Percentiles rank a stretch among this genome's conserved stretches.
Conservation (phyloP, 2,329 filamentous ascomycete genomes). For the Rosellinia necatrix region DNA sequence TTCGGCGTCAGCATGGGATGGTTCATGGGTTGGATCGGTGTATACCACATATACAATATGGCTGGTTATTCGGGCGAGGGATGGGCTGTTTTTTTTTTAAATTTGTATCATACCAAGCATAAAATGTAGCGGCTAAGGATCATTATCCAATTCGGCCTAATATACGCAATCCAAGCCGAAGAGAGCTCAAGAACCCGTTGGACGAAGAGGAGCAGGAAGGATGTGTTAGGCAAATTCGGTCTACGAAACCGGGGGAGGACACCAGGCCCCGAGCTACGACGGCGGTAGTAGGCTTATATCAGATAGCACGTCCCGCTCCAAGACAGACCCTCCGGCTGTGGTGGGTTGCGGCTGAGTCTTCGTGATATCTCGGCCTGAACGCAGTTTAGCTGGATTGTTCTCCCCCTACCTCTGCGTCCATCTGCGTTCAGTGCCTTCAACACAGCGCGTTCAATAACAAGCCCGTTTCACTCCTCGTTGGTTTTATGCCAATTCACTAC, state of each 20-base stretch:
- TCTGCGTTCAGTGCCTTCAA: no score
- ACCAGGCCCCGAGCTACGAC: neutral
- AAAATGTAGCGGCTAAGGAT: slow-evolving; percentile 13
- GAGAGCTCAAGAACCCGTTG: neutral
- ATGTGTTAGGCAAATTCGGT: neutral
- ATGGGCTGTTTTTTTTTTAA: neutral
- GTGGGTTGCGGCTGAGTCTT: slow-evolving; percentile 23
- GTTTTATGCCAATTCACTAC: slow-evolving; percentile 1
- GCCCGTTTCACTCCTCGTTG: neutral
- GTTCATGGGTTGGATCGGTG: neutral
- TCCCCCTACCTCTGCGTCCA: no score
- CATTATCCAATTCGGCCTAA: slow-evolving; percentile 17
- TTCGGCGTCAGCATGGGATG: neutral
- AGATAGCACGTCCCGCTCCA: slow-evolving; percentile 4
- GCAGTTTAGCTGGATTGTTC: slow-evolving; percentile 7
- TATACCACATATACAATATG: neutral
- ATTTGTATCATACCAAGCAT: slow-evolving; percentile 5
- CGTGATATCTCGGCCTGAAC: slow-evolving; percentile 1
- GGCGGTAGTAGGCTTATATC: slow-evolving; percentile 9
- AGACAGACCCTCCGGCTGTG: slow-evolving; percentile 1
- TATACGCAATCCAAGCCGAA: slow-evolving; percentile 8
- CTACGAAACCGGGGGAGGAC: neutral
- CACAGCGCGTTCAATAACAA: no score
- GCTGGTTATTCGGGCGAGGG: neutral
- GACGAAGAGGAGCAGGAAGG: neutral